phyloP scores from a whole-genome alignment of 2,329 filamentous ascomycete species.

The Beauveria scarabaeidicola region DNA sequence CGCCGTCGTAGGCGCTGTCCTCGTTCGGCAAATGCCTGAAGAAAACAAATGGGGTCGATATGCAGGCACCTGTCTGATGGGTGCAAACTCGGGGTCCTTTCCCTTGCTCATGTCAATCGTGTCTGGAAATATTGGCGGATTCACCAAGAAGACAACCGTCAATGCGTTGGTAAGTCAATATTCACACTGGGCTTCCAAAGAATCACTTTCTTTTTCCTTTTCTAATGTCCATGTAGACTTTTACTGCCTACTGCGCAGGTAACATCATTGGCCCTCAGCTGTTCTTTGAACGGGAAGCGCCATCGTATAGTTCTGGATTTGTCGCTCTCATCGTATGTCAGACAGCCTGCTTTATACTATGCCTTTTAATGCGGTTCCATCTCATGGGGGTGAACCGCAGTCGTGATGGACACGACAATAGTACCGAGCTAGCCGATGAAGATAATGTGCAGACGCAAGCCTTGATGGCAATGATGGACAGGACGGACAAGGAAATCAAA shows the following conservation, averaged over 20 bases:
- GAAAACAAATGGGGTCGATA: slow-evolving; percentile 14
- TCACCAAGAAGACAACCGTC: slow-evolving; percentile 54
- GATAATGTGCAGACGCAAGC: not conserved
- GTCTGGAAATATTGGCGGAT: slow-evolving; percentile 50
- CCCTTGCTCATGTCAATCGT: slow-evolving; percentile 46
- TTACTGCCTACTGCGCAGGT: slow-evolving; percentile 37
- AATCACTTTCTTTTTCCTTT: not conserved
- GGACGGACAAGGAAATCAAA: slow-evolving; percentile 46
- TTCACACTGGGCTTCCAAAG: not conserved
- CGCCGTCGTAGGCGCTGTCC: slow-evolving; percentile 15
- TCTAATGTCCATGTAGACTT: not conserved
- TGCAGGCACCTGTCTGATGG: slow-evolving; percentile 38
- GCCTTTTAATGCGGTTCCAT: slow-evolving; percentile 39
- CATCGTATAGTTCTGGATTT: slow-evolving; percentile 54
- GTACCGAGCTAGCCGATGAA: not conserved
- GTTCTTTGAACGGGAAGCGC: slow-evolving; percentile 48
- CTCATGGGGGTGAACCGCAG: slow-evolving; percentile 42
- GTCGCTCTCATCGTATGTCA: slow-evolving; percentile 54
- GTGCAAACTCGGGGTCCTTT: slow-evolving; percentile 37
- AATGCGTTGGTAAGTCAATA: slow-evolving; percentile 38
- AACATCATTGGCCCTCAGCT: slow-evolving; percentile 55
- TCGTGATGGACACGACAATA: slow-evolving; percentile 30
- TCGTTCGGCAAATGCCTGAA: slow-evolving; percentile 18
- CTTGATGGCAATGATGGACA: slow-evolving; percentile 25
- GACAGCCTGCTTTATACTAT: slow-evolving; percentile 34